Conservation (phyloP, 2,329 filamentous ascomycete genomes). For the Aspergillus japonicus region DNA sequence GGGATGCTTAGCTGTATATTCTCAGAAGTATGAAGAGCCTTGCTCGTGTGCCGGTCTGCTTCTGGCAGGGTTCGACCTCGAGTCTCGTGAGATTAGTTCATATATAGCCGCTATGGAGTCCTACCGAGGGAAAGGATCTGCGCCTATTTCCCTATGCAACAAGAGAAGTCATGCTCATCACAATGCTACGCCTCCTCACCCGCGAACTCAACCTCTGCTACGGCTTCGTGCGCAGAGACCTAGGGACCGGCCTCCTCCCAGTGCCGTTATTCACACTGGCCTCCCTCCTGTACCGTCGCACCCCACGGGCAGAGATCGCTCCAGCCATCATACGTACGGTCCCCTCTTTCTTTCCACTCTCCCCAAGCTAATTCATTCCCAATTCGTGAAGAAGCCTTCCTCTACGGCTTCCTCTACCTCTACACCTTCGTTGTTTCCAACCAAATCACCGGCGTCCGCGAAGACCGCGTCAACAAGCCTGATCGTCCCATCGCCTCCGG, state of each 20-base stretch:
- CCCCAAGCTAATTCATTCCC: background rate
- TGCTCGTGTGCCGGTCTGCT: background rate
- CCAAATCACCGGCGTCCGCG: background rate
- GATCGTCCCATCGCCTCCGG: background rate
- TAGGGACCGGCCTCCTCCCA: background rate
- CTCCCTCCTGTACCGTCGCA: background rate
- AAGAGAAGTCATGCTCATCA: too few species aligned
- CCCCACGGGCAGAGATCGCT: background rate
- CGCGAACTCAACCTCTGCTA: background rate
- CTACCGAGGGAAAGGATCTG: too few species aligned
- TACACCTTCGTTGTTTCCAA: constrained; percentile 1
- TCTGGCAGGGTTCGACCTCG: background rate
- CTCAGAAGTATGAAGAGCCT: background rate
- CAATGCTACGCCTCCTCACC: background rate
- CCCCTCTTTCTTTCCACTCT: background rate
- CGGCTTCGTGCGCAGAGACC: background rate
- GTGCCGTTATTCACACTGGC: background rate
- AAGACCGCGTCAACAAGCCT: constrained; percentile 1
- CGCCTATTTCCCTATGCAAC: too few species aligned
- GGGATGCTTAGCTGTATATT: background rate
- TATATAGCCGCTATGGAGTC: too few species aligned
- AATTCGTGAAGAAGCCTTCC: background rate
- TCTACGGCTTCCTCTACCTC: background rate
- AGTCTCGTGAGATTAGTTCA: too few species aligned
- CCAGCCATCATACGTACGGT: background rate